Conservation (phyloP, 2,329 filamentous ascomycete genomes). For the Colletotrichum aenigma region DNA sequence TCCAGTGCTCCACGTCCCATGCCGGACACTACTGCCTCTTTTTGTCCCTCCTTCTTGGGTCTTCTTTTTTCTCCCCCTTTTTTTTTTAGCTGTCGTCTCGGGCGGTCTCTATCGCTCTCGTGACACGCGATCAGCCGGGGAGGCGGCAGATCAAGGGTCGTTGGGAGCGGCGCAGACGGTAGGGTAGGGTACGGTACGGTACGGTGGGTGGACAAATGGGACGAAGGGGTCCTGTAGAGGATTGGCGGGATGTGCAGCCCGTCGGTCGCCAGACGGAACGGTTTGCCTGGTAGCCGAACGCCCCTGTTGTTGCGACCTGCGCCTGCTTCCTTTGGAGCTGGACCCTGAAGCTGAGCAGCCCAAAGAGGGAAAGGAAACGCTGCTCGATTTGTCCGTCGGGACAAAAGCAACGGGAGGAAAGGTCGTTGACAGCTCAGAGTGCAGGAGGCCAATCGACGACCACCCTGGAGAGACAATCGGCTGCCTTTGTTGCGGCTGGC, state of each 20-base stretch:
- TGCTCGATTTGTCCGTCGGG: not conserved
- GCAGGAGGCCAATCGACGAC: not conserved
- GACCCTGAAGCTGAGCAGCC: conserved; percentile 14
- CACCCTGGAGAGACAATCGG: not conserved
- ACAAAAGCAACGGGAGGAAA: not conserved
- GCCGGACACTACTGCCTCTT: not conserved
- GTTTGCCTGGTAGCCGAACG: conserved; percentile 14
- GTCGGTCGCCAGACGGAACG: conserved; percentile 11
- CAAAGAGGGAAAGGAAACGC: not conserved
- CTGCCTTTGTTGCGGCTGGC: not conserved
- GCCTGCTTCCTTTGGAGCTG: conserved; percentile 2
- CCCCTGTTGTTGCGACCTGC: conserved; percentile 6
- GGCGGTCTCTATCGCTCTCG: not conserved
- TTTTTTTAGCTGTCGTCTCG: not conserved
- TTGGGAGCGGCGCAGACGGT: not conserved
- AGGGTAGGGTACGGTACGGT: too few species aligned
- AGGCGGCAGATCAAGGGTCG: not conserved
- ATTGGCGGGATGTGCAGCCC: conserved; percentile 2
- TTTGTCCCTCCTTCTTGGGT: not conserved
- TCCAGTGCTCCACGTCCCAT: not conserved
- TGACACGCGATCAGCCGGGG: conserved; percentile 16
- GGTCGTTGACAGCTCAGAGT: conserved; percentile 7
- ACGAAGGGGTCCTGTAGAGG: not conserved
- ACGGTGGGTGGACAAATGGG: not conserved
- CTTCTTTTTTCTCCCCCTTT: not conserved